Conservation (phyloP, 169 alveolate species). For the Eimeria nieschulzi region DNA sequence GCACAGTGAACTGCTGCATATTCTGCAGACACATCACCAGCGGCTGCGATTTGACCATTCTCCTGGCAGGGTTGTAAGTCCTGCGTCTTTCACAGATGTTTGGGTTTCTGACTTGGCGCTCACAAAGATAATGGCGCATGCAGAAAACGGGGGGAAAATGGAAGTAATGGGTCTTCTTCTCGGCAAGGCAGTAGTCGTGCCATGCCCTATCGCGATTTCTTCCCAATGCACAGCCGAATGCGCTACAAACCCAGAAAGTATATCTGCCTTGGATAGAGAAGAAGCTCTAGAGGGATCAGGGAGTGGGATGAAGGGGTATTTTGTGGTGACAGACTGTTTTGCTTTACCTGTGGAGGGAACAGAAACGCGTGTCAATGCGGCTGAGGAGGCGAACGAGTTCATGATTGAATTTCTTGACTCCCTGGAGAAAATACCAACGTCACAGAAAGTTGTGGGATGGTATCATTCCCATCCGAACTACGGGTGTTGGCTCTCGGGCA, state of each 20-base stretch:
- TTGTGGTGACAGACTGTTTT: slow-evolving; percentile 89
- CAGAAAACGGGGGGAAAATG: slow-evolving; percentile 87
- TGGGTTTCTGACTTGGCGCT: slow-evolving; percentile 88
- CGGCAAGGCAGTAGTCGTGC: slow-evolving; percentile 84
- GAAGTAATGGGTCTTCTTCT: slow-evolving; percentile 95
- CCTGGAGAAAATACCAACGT: slow-evolving; percentile 57
- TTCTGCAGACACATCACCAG: slow-evolving; percentile 58
- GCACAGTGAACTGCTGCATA: slow-evolving; percentile 46
- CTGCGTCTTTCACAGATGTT: slow-evolving; percentile 72
- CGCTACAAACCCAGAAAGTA: neutral
- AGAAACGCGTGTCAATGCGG: slow-evolving; percentile 91
- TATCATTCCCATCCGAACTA: slow-evolving; percentile 94
- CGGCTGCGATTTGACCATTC: slow-evolving; percentile 33
- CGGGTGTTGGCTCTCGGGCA: slow-evolving; percentile 92
- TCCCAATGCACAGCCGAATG: neutral
- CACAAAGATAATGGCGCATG: slow-evolving; percentile 91
- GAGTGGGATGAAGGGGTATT: slow-evolving; percentile 74
- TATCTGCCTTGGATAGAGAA: neutral
- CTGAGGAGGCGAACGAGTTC: slow-evolving; percentile 85
- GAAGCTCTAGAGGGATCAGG: neutral
- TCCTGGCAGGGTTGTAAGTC: slow-evolving; percentile 5
- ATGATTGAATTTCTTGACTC: slow-evolving; percentile 77
- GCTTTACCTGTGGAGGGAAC: slow-evolving; percentile 94
- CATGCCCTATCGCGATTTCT: neutral
- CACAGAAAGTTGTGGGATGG: slow-evolving; percentile 91